phyloP scores from a whole-genome alignment of 805 yeast species.

The Hanseniaspora hatyaiensis region DNA sequence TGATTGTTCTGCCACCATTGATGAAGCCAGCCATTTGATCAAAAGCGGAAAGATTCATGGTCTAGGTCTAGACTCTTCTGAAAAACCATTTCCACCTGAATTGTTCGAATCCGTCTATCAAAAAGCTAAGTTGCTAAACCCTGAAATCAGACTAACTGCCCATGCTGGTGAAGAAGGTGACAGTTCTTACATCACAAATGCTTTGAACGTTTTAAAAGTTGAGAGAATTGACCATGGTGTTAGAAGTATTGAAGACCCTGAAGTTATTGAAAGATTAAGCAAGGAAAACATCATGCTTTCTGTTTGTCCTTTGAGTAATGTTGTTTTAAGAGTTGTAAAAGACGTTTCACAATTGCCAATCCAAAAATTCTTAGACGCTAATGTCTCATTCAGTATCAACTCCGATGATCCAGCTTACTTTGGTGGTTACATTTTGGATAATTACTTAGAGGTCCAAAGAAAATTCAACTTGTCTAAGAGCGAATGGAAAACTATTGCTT shows the following conservation, averaged over 20 bases:
- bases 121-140: constrained; percentile 37
- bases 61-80: constrained; percentile 72
- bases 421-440: constrained; percentile 74
- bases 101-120: constrained; percentile 54
- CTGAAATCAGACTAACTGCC: constrained; percentile 56
- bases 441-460: constrained; percentile 54
- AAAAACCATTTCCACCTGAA: constrained; percentile 65
- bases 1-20: constrained; percentile 47
- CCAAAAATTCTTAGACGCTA: constrained; percentile 43
- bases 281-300: constrained; percentile 47
- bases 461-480: constrained; percentile 49
- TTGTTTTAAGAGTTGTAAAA: constrained; percentile 60
- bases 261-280: constrained; percentile 47
- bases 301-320: constrained; percentile 68
- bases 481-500: constrained; percentile 55
- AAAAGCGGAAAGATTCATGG: constrained; percentile 56
- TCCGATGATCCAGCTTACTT: constrained; percentile 75
- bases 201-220: constrained; percentile 49
- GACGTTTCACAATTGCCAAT: constrained; percentile 60
- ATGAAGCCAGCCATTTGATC: constrained; percentile 40
- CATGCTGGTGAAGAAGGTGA: constrained; percentile 90
- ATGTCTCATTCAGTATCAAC: constrained; percentile 63
- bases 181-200: constrained; percentile 47
- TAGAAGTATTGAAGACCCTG: constrained; percentile 45
- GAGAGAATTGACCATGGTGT: constrained; percentile 76